phyloP scores from a whole-genome alignment of 2,329 filamentous ascomycete species.

The Aspergillus pseudonomiae region DNA sequence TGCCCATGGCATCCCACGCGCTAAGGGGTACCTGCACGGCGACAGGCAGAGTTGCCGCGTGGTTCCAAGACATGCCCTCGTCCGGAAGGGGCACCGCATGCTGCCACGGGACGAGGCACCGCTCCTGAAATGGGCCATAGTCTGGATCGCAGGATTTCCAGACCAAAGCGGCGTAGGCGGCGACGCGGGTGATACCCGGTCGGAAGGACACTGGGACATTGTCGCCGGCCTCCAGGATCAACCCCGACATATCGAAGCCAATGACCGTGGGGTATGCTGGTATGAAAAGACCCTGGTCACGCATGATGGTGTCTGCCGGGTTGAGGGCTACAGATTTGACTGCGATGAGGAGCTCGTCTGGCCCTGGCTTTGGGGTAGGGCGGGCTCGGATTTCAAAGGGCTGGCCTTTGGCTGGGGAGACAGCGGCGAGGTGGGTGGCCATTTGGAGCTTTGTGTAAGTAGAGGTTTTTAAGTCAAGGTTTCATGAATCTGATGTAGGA shows the following conservation, averaged over 20 bases:
- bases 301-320: conserved; percentile 50
- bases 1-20: conserved; percentile 45
- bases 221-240: conserved; percentile 48
- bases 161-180: conserved; percentile 42
- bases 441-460: conserved; percentile 18
- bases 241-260: conserved; percentile 46
- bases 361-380: conserved; percentile 50
- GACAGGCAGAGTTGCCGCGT: conserved; percentile 47
- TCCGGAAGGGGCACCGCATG: conserved; percentile 42
- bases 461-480: background rate
- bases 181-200: conserved; percentile 42
- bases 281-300: conserved; percentile 48
- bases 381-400: conserved; percentile 44
- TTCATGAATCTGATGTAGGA: background rate
- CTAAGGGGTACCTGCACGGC: conserved; percentile 41
- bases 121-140: conserved; percentile 53
- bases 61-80: conserved; percentile 40
- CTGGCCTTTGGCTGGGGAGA: conserved; percentile 38
- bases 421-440: conserved; percentile 47
- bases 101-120: conserved; percentile 47
- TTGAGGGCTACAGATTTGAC: conserved; percentile 55
- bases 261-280: conserved; percentile 44
- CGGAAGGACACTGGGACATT: conserved; percentile 40
- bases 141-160: conserved; percentile 51
- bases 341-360: conserved; percentile 51